Evolutionary conservation across 78 protist species (phyloP).

Genomic region (Dictyostelium intermedium): DNA sequence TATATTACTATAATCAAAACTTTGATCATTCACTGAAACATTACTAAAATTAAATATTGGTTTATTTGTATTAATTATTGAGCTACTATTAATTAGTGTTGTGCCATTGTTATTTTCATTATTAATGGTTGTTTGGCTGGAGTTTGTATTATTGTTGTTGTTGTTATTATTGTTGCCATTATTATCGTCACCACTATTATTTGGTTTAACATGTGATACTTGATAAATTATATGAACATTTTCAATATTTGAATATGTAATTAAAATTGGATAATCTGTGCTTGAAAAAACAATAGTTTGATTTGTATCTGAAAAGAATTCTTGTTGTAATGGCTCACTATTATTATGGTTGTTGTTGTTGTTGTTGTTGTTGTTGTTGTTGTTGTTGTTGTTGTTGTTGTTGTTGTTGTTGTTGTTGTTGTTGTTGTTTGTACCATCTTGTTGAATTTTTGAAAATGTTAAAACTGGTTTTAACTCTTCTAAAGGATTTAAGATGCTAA

Average conservation of each 20-base stretch:
- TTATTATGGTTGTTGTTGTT: neutral
- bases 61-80: neutral
- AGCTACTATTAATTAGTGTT: neutral
- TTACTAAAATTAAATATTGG: neutral
- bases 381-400: too few relatives aligned
- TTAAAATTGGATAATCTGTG: conserved; percentile 19
- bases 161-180: neutral
- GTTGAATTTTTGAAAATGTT: neutral
- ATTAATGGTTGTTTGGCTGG: neutral
- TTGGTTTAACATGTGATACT: neutral
- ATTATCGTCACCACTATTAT: neutral
- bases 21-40: conserved; percentile 7
- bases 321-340: neutral
- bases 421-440: neutral
- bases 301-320: conserved; percentile 45
- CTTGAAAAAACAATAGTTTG: conserved; percentile 15
- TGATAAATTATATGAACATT: conserved; percentile 12
- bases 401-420: neutral
- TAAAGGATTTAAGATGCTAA: conserved; percentile 51
- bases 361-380: neutral
- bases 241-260: neutral
- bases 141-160: neutral
- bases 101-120: neutral
- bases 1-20: conserved; percentile 14
- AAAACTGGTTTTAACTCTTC: conserved; percentile 57